A percentile compares a stretch with the other conserved stretches of the same genome.
These are phyloP conservation scores for Amanita muscaria DNA, from an alignment of 768 basidiomycete species.

Conservation along the genomic window DNA sequence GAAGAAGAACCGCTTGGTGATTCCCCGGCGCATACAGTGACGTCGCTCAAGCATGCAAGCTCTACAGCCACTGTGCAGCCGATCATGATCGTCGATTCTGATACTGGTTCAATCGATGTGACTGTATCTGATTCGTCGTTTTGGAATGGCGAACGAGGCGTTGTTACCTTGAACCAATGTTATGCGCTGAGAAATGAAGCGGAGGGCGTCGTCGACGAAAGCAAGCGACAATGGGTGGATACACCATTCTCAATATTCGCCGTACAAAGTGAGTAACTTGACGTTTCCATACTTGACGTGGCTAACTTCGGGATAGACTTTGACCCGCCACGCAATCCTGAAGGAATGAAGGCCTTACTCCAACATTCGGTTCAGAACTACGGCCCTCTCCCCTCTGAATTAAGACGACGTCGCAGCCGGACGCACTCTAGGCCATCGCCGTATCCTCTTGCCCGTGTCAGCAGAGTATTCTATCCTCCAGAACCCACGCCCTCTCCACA, in stretches of 20 bases:
- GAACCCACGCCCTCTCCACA: conserved; percentile 21
- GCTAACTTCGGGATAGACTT: conserved; percentile 41
- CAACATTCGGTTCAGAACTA: conserved; percentile 66
- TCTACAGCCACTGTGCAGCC: conserved; percentile 28
- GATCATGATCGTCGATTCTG: conserved; percentile 51
- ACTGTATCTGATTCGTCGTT: conserved; percentile 26
- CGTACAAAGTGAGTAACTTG: conserved; percentile 54
- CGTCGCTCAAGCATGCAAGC: conserved; percentile 22
- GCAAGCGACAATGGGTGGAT: conserved; percentile 55
- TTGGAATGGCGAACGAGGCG: conserved; percentile 67
- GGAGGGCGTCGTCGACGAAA: conserved; percentile 56
- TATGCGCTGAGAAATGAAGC: conserved; percentile 65
- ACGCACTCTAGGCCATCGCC: conserved; percentile 68
- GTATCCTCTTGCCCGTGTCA: conserved; percentile 47
- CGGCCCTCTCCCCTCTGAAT: conserved; percentile 65
- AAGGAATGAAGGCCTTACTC: conserved; percentile 64
- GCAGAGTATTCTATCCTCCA: conserved; percentile 37
- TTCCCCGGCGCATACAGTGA: conserved; percentile 21
- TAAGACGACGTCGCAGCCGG: conserved; percentile 46
- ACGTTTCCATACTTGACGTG: background rate
- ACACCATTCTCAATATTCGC: conserved; percentile 70
- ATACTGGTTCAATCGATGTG: conserved; percentile 39
- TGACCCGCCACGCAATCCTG: conserved; percentile 53
- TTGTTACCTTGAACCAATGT: conserved; percentile 54
- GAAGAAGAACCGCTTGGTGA: conserved; percentile 51